A percentile compares a stretch with the other conserved stretches of the same genome.
Conservation (phyloP, 306 rosid genomes). For the Cajanus cajan region DNA sequence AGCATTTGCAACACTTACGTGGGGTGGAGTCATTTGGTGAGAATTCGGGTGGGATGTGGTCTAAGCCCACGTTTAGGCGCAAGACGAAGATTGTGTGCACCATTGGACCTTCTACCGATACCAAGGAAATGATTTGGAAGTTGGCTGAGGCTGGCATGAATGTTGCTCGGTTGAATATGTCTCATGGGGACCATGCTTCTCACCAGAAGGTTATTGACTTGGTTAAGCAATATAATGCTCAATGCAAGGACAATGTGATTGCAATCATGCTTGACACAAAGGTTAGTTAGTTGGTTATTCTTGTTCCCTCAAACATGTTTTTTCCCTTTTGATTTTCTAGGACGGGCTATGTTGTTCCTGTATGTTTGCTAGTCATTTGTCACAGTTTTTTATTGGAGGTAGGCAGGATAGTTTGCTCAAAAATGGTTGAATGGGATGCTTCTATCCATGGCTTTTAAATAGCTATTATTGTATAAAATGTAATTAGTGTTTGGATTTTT, state of each 20-base stretch:
- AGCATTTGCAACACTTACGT: slow-evolving; percentile 51
- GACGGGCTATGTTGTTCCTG: not conserved
- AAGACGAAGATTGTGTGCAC: slow-evolving; percentile 97
- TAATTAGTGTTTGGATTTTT: not conserved
- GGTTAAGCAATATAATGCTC: slow-evolving; percentile 87
- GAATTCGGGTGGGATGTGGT: slow-evolving; percentile 68
- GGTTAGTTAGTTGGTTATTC: slow-evolving; percentile 34
- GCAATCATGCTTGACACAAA: slow-evolving; percentile 94
- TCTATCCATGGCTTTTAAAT: not conserved
- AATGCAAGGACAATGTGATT: slow-evolving; percentile 61
- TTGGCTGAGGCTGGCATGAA: slow-evolving; percentile 93
- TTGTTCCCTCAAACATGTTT: not conserved
- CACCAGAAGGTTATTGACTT: slow-evolving; percentile 90
- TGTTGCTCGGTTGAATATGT: slow-evolving; percentile 89
- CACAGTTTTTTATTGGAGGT: not conserved
- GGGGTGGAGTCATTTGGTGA: slow-evolving; percentile 52
- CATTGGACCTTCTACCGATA: slow-evolving; percentile 85
- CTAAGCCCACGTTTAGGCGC: slow-evolving; percentile 72
- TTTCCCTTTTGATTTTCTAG: not conserved
- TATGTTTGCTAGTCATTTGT: not conserved
- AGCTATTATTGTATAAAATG: not conserved
- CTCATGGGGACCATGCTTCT: slow-evolving; percentile 94
- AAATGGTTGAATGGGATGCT: not conserved
- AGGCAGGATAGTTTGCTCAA: not conserved
- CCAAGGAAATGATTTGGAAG: slow-evolving; percentile 93